Evolutionary conservation across 257 asterid species (phyloP).

Genomic region (Solanum virginianum): DNA sequence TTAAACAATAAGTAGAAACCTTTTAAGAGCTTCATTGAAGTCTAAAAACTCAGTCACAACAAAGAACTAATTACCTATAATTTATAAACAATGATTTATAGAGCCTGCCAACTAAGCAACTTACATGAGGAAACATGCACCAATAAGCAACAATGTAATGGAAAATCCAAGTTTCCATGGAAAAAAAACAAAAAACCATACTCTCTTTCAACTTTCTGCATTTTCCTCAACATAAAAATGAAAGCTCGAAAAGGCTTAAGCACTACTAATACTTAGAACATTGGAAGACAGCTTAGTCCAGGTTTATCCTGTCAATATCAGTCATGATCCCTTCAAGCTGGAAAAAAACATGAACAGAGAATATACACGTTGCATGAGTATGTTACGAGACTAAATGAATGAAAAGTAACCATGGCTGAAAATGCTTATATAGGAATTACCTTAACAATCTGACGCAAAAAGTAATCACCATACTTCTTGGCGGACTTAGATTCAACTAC

Average conservation of each 20-base stretch:
- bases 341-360: neutral
- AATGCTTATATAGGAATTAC: conserved; percentile 9
- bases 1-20: neutral
- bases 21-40: neutral
- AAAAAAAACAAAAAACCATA: neutral
- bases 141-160: conserved; percentile 63
- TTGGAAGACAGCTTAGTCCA: conserved; percentile 18
- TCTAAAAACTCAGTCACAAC: neutral
- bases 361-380: neutral
- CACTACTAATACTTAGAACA: neutral
- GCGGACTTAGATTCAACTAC: conserved; percentile 52
- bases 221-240: neutral
- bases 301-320: conserved; percentile 42
- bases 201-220: neutral
- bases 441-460: conserved; percentile 71
- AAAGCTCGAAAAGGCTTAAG: neutral
- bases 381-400: neutral
- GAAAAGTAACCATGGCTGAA: neutral
- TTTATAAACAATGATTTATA: neutral
- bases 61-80: neutral
- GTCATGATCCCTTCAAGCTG: conserved; percentile 70
- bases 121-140: conserved; percentile 96
- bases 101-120: conserved; percentile 9
- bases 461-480: conserved; percentile 55
- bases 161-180: neutral